phyloP scores from a whole-genome alignment of 345 rosid species.

The Citrus sp. region DNA sequence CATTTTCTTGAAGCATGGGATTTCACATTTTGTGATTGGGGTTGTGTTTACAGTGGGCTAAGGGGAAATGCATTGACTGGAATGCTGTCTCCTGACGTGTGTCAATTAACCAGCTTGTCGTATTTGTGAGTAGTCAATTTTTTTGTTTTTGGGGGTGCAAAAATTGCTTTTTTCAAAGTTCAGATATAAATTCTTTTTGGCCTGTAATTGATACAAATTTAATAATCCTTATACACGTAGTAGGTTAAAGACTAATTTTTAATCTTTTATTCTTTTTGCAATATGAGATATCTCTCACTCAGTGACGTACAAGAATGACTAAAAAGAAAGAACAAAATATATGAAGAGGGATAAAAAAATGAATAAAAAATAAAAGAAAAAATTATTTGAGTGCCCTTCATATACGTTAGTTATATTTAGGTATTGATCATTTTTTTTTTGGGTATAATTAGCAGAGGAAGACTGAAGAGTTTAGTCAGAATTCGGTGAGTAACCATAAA shows the following conservation, averaged over 20 bases:
- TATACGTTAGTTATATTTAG: background rate
- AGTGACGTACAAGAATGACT: background rate
- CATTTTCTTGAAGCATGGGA: background rate
- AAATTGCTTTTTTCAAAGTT: too few relatives aligned
- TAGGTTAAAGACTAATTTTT: background rate
- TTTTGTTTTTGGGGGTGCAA: too few relatives aligned
- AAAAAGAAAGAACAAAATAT: background rate
- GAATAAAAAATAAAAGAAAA: background rate
- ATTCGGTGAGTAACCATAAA: background rate
- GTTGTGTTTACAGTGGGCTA: constrained; percentile 53
- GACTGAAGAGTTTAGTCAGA: background rate
- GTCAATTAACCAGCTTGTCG: constrained; percentile 95
- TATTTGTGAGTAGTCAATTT: constrained; percentile 67
- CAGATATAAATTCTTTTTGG: too few relatives aligned
- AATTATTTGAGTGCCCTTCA: background rate
- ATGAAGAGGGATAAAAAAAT: background rate
- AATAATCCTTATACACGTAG: too few relatives aligned
- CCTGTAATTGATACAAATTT: too few relatives aligned
- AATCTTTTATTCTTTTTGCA: too few relatives aligned
- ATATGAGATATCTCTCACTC: too few relatives aligned
- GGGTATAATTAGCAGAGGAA: background rate
- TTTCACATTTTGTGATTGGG: background rate
- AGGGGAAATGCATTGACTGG: constrained; percentile 83
- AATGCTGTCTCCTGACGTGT: constrained; percentile 77
- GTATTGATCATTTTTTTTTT: background rate